Base-by-base conservation (phyloP, 2,329 filamentous ascomycete genomes). In the Colletotrichum sp. region DNA sequence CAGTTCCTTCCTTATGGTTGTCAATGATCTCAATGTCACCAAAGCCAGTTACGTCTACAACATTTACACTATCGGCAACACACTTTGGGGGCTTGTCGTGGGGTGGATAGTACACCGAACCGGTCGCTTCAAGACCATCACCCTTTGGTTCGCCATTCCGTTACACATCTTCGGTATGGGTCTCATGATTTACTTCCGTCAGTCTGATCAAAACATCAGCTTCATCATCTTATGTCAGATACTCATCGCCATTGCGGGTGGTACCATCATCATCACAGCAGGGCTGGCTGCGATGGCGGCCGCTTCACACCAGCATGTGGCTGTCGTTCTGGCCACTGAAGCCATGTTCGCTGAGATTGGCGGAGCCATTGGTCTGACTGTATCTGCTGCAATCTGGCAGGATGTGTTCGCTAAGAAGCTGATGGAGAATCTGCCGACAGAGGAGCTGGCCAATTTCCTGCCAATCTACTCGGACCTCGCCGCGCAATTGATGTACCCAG, bases 1-100 rank as follows among this genome's bases (percentile, higher is more conserved):
- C 78, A 82, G 82, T 81, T 83, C 83, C 78, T 83, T 82, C 28
- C 87, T 86, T 71, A 86, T 87, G 30, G 82, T 83, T 32, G 87
- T 86, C 0, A 86, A 84, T 12, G 75, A 87, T 1, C 80, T 86
- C 16, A 76, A 68, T 25, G 77, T 82, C 16, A 75, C 78, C 1
- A 44, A 83, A 8, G 79, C 81, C 3, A 78, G 77, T 34, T 84
- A 83, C 59, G 80, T 85, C 30, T 73, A 68, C 32, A 82, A 82
- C 68, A 83, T 82, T 30, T 84, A 83, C 78, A 79, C 77, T 19
- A 78, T 87, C 6, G 87, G 86, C 12, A 83, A 80, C 11, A 48
- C 63, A 11, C 28, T 66, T 25, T 52, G 25, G 34, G 27, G 44
- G 1, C 22, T 66, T 39, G 25, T 48, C 4, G 22, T 67, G n/a